Base-by-base conservation (phyloP, 371 early-diverging fungal genomes). In the Syncephalastrum monosporum region DNA sequence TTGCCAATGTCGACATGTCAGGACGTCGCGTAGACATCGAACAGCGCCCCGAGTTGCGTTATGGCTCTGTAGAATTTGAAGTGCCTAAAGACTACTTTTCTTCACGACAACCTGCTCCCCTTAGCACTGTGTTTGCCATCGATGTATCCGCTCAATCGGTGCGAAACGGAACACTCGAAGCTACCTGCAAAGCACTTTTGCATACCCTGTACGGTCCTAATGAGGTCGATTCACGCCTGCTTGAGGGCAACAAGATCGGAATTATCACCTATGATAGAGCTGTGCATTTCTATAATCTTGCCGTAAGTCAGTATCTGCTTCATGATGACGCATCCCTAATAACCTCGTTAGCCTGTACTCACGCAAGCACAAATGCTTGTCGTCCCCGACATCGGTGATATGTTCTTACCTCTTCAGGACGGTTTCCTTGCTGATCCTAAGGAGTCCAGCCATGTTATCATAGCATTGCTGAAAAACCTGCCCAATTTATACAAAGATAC, bases 341-440 rank as follows among this genome's bases (percentile, higher is more conserved):
- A 46, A 48, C 41, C 6, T 24, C 13, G 23, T 23, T 75, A 91
- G 89, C 59, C 92, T 16, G 62, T 63, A 8, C 69, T 95, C 50
- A 87, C 91, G 19, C 92, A 92, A 66, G 91, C 95, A 5, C 96
- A 96, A 71, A 96, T 98, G 96, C 75, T 98, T 66, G 91, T 96
- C n/a, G 94, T 98, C 1, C 82, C 93, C 2, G 99, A 99, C 69
- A 79, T 97, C 29, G 69, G 82, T 44, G 97, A 98, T 59, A 80
- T 95, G 58, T 99, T 99, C 83, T 86, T 95, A 16, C 99, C 99
- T 2, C 71, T 97, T 5, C 85, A 89, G 67, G 90, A 88, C 23
- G 98, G 97, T 14, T 93, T 97, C 60, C 75, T 95, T 38, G 97
- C 94, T 3, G 91, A 93, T 63, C 92, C 94, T 2, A 61, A 63